These are phyloP conservation scores for Malus hybrid DNA, from an alignment of 331 rosid genomes.

Conservation along the genomic window DNA sequence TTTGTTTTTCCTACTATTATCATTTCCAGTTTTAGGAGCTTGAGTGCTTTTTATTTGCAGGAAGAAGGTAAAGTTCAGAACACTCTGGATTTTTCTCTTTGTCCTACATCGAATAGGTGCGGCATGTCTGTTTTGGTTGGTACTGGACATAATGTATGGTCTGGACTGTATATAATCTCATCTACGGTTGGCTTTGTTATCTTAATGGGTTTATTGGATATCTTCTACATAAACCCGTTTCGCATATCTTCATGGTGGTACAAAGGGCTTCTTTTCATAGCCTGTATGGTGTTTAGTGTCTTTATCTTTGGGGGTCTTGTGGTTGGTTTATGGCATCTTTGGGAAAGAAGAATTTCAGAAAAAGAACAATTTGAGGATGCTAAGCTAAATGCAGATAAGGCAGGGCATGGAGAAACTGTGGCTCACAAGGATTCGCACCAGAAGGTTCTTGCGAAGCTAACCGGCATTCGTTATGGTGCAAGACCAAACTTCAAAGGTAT, in stretches of 20 bases:
- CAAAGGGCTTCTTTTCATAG: slow-evolving; percentile 62
- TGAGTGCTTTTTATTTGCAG: slow-evolving; percentile 28
- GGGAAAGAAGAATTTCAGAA: slow-evolving; percentile 39
- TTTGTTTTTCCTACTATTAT: not conserved
- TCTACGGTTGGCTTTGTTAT: slow-evolving; percentile 61
- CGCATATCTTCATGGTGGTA: slow-evolving; percentile 65
- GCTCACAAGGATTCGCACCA: slow-evolving; percentile 24
- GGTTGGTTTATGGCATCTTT: slow-evolving; percentile 58
- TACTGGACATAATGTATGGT: slow-evolving; percentile 73
- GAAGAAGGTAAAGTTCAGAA: slow-evolving; percentile 57
- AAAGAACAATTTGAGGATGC: slow-evolving; percentile 18
- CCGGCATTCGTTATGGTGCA: slow-evolving; percentile 42
- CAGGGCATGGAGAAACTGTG: slow-evolving; percentile 11
- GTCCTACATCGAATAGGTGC: slow-evolving; percentile 30
- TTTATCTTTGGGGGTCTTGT: slow-evolving; percentile 71
- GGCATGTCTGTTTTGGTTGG: slow-evolving; percentile 77
- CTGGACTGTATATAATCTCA: slow-evolving; percentile 63
- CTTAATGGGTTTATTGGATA: slow-evolving; percentile 37
- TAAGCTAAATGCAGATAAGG: slow-evolving; percentile 11
- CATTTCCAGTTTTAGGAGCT: not conserved
- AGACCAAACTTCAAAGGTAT: slow-evolving; percentile 83
- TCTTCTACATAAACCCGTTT: slow-evolving; percentile 57
- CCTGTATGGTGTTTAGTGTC: slow-evolving; percentile 65
- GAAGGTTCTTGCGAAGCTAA: slow-evolving; percentile 22
- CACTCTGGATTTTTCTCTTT: slow-evolving; percentile 30